phyloP scores from a whole-genome alignment of 148 eudicot species.

The Oxyria digyna region DNA sequence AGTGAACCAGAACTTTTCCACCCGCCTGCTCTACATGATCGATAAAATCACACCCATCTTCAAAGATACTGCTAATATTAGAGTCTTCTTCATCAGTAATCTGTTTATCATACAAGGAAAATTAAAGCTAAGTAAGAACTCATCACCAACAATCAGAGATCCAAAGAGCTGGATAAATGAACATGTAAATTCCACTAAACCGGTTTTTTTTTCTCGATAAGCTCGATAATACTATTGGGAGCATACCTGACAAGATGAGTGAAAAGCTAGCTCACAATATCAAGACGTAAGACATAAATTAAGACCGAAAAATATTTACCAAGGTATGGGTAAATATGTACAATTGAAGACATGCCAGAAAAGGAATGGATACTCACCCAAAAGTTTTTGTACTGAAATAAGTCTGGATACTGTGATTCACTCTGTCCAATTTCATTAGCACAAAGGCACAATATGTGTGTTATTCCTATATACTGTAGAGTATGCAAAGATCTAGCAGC shows the following conservation, averaged over 20 bases:
- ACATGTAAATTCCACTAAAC: not conserved
- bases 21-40: slow-evolving; percentile 55
- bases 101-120: slow-evolving; percentile 22
- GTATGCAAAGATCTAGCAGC: slow-evolving; percentile 94
- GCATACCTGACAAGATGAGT: not conserved
- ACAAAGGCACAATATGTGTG: slow-evolving; percentile 85
- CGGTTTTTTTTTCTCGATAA: not conserved
- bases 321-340: not conserved
- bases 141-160: not conserved
- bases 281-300: not conserved
- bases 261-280: not conserved
- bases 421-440: slow-evolving; percentile 95
- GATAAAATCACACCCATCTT: slow-evolving; percentile 70
- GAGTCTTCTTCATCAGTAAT: slow-evolving; percentile 81
- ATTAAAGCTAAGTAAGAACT: not conserved
- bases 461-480: slow-evolving; percentile 73
- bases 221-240: not conserved
- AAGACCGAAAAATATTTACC: not conserved
- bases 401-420: slow-evolving; percentile 72
- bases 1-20: slow-evolving; percentile 94
- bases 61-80: slow-evolving; percentile 65
- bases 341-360: not conserved
- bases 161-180: not conserved
- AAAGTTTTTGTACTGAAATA: slow-evolving; percentile 63
- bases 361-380: slow-evolving; percentile 40